Percentiles rank a stretch among this genome's conserved stretches.
These are phyloP conservation scores for Hylodesmum podocarpum DNA, from an alignment of 306 rosid genomes.

Conservation along the genomic window DNA sequence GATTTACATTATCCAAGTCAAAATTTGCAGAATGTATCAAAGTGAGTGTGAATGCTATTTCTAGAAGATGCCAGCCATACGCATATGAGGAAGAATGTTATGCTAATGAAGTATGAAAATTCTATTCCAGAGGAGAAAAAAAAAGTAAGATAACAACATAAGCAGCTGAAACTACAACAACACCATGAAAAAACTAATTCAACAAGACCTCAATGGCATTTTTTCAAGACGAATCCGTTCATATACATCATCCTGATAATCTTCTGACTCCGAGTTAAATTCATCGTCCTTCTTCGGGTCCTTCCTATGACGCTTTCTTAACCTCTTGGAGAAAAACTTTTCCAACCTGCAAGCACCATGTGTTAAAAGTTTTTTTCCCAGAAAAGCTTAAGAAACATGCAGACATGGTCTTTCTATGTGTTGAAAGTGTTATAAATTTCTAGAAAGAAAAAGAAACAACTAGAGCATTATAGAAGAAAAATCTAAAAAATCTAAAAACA, in stretches of 20 bases:
- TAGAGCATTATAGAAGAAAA: too few relatives aligned
- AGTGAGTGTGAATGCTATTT: background rate
- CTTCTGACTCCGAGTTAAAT: slow-evolving; percentile 19
- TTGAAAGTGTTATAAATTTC: too few relatives aligned
- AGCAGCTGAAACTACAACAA: background rate
- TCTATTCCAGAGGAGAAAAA: background rate
- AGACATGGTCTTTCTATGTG: too few relatives aligned
- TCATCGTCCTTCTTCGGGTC: slow-evolving; percentile 55
- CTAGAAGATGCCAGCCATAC: background rate
- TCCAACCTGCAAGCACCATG: slow-evolving; percentile 58
- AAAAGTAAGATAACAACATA: background rate
- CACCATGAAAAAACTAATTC: background rate
- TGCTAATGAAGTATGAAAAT: background rate
- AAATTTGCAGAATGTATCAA: background rate
- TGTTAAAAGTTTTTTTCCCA: background rate
- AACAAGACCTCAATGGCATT: slow-evolving; percentile 67
- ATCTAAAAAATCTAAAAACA: too few relatives aligned
- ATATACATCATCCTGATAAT: slow-evolving; percentile 40
- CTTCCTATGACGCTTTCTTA: slow-evolving; percentile 33
- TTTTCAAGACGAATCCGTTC: slow-evolving; percentile 82
- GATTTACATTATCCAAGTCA: background rate
- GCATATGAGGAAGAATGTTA: background rate
- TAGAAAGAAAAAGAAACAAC: too few relatives aligned
- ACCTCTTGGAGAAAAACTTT: slow-evolving; percentile 37
- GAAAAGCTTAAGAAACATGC: slow-evolving; percentile 1